Percentiles rank a stretch among this genome's conserved stretches.
These are phyloP conservation scores for Scenedesmus sp. DNA, from an alignment of 163 green algal species.

Conservation along the genomic window DNA sequence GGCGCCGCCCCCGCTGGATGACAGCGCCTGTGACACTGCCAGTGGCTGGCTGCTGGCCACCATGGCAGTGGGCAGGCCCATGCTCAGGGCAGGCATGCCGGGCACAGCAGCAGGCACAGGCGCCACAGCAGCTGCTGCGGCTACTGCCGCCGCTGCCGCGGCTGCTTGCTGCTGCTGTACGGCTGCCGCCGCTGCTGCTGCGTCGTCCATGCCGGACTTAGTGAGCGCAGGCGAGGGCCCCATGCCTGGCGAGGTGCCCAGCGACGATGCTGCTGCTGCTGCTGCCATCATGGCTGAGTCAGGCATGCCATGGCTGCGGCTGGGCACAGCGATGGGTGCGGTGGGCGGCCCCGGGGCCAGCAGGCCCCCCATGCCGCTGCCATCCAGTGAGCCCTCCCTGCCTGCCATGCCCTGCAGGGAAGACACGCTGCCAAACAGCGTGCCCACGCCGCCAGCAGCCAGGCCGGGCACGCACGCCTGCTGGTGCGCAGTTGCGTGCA, in stretches of 20 bases:
- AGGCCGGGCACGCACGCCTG: neutral
- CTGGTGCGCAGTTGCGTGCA: neutral
- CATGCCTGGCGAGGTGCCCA: conserved; percentile 34
- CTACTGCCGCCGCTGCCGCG: neutral
- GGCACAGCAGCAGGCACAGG: conserved; percentile 5
- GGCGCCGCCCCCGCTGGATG: neutral
- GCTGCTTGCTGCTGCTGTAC: neutral
- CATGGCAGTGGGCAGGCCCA: conserved; percentile 13
- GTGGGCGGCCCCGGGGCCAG: neutral
- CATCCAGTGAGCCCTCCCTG: conserved; percentile 42
- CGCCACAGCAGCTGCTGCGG: neutral
- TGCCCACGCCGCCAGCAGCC: neutral
- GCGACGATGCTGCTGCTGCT: neutral
- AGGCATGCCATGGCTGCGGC: neutral
- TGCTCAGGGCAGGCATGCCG: conserved; percentile 27
- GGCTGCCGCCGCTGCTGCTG: neutral
- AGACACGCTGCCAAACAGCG: neutral
- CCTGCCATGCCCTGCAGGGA: conserved; percentile 19
- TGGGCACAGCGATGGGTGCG: neutral
- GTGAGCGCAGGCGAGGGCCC: neutral
- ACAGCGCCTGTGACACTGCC: neutral
- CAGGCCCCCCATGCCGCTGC: conserved; percentile 4
- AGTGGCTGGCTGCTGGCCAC: conserved; percentile 30
- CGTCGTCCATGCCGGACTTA: conserved; percentile 4
- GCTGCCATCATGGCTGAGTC: neutral